Percentiles rank a stretch among this genome's conserved stretches.
These are phyloP conservation scores for Pichia heedii DNA, from an alignment of 805 yeast species.

Conservation along the genomic window DNA sequence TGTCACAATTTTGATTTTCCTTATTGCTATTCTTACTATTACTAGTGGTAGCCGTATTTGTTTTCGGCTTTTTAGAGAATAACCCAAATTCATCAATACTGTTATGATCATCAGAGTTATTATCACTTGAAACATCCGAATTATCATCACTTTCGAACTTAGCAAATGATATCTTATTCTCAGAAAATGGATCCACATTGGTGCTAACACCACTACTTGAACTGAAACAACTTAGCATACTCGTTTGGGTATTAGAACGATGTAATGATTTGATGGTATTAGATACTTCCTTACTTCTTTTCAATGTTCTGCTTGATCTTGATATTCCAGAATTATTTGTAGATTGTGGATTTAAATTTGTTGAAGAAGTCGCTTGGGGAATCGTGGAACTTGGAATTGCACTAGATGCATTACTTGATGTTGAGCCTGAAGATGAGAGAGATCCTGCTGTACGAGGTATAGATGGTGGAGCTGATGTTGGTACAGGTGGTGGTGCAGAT, in stretches of 20 bases:
- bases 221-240: slow-evolving; percentile 8
- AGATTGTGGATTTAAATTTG: neutral
- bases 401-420: neutral
- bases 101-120: neutral
- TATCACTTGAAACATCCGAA: neutral
- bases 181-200: slow-evolving; percentile 46
- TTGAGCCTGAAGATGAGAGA: neutral
- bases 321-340: neutral
- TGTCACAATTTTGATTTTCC: slow-evolving; percentile 26
- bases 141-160: slow-evolving; percentile 2
- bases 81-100: slow-evolving; percentile 8
- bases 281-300: neutral
- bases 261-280: slow-evolving; percentile 6
- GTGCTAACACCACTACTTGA: slow-evolving; percentile 10
- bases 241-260: slow-evolving; percentile 10
- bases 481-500: neutral
- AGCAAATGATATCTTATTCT: slow-evolving; percentile 65
- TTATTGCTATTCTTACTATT: neutral
- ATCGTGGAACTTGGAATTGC: slow-evolving; percentile 5
- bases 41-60: neutral
- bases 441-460: neutral
- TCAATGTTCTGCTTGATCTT: neutral
- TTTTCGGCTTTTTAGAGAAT: slow-evolving; percentile 64
- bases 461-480: neutral
- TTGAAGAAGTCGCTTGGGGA: neutral